A percentile compares a stretch with the other conserved stretches of the same genome.
phyloP scores from a whole-genome alignment of 2,329 filamentous ascomycete genomes.

The Aspergillus sp. region DNA sequence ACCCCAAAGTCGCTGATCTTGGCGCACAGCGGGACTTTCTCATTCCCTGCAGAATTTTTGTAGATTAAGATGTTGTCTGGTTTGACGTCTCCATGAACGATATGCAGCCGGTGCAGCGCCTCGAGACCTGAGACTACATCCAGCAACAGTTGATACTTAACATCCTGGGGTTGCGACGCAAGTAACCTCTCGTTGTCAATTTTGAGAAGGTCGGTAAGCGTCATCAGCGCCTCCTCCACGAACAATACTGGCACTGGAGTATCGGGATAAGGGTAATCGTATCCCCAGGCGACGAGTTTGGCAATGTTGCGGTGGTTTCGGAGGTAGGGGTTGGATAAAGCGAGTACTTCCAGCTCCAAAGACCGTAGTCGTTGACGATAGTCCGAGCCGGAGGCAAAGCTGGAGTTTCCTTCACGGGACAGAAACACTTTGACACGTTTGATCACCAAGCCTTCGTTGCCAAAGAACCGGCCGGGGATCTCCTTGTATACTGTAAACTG shows the following conservation, averaged over 20 bases:
- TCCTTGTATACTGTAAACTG: slow-evolving; percentile 34
- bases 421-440: slow-evolving; percentile 33
- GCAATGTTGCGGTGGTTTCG: slow-evolving; percentile 31
- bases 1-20: slow-evolving; percentile 36
- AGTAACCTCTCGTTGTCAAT: slow-evolving; percentile 14
- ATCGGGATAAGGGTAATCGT: slow-evolving; percentile 31
- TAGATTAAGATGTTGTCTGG: slow-evolving; percentile 35
- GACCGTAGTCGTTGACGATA: slow-evolving; percentile 29
- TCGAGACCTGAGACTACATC: slow-evolving; percentile 28
- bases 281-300: slow-evolving; percentile 30
- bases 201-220: slow-evolving; percentile 28
- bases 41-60: slow-evolving; percentile 13
- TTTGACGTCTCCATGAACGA: slow-evolving; percentile 34
- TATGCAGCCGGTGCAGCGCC: slow-evolving; percentile 27
- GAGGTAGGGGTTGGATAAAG: slow-evolving; percentile 31
- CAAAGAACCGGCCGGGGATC: neutral
- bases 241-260: slow-evolving; percentile 31
- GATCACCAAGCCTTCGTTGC: slow-evolving; percentile 28
- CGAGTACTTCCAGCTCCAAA: slow-evolving; percentile 28
- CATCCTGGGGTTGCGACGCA: slow-evolving; percentile 4
- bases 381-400: slow-evolving; percentile 26
- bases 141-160: slow-evolving; percentile 28
- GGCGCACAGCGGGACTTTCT: slow-evolving; percentile 27
- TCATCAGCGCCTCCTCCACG: slow-evolving; percentile 30
- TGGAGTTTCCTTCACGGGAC: slow-evolving; percentile 18